These are phyloP conservation scores for Plectosphaerella plurivora DNA, from an alignment of 2,329 filamentous ascomycete genomes.

Conservation along the genomic window DNA sequence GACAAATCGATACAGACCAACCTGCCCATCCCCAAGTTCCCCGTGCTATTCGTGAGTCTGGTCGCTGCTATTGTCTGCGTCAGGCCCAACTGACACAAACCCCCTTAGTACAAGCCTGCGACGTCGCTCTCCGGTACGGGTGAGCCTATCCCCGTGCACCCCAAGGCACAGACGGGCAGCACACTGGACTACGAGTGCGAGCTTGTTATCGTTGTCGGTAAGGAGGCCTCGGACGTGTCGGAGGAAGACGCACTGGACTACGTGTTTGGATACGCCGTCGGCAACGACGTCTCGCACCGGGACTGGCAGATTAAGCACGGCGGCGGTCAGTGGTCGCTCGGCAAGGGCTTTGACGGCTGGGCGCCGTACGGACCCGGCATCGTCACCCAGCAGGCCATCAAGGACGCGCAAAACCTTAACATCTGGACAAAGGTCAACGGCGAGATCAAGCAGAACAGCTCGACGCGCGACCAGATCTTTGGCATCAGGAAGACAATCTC, in stretches of 20 bases:
- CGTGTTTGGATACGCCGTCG: conserved; percentile 69
- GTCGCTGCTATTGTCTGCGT: not conserved
- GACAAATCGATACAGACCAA: conserved; percentile 38
- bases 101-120: conserved; percentile 57
- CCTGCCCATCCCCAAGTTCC: conserved; percentile 65
- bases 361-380: conserved; percentile 70
- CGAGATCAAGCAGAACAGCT: conserved; percentile 49
- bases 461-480: conserved; percentile 61
- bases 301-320: conserved; percentile 69
- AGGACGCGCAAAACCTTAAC: conserved; percentile 50
- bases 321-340: conserved; percentile 66
- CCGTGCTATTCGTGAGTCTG: conserved; percentile 60
- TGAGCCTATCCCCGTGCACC: conserved; percentile 62
- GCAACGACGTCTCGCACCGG: conserved; percentile 77
- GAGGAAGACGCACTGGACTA: conserved; percentile 64
- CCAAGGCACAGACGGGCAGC: conserved; percentile 59
- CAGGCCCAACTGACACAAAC: not conserved
- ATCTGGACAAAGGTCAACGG: conserved; percentile 60
- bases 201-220: conserved; percentile 69
- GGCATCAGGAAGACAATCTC: conserved; percentile 53
- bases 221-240: conserved; percentile 58
- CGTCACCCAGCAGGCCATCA: conserved; percentile 50
- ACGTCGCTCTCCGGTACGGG: conserved; percentile 61
- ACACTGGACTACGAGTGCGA: conserved; percentile 79
- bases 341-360: conserved; percentile 74